Percentiles rank a stretch among this genome's conserved stretches.
These are phyloP conservation scores for Rhynchospora breviuscula DNA, from an alignment of 176 grass and related monocot species.

Conservation along the genomic window DNA sequence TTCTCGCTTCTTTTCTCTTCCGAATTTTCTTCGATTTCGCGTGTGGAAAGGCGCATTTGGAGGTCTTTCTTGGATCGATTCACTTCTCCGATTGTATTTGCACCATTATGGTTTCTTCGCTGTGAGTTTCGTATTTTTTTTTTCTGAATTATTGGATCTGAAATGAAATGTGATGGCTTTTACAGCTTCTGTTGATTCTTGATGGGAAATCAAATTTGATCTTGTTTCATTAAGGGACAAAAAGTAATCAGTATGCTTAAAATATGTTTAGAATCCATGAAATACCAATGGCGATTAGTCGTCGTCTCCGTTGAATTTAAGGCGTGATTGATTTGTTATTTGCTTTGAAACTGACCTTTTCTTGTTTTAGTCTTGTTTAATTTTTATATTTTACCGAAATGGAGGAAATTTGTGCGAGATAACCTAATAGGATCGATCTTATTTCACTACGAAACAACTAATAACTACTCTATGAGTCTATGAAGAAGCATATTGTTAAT, in stretches of 20 bases:
- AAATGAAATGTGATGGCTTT: background rate
- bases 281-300: background rate
- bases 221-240: background rate
- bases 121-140: background rate
- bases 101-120: background rate
- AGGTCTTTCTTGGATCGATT: background rate
- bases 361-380: background rate
- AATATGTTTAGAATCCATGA: background rate
- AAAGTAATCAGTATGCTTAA: background rate
- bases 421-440: background rate
- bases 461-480: no score
- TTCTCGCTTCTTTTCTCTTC: background rate
- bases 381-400: background rate
- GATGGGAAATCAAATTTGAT: background rate
- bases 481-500: background rate
- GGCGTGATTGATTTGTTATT: background rate
- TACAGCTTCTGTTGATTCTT: background rate
- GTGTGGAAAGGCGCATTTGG: no score
- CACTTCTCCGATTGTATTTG: background rate
- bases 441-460: background rate
- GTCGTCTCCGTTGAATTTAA: background rate
- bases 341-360: background rate
- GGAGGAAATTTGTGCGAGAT: background rate
- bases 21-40: background rate
- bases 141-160: background rate